Evolutionary conservation across 2,329 filamentous ascomycete genomes (phyloP).

Genomic region (Penicillium sp.): DNA sequence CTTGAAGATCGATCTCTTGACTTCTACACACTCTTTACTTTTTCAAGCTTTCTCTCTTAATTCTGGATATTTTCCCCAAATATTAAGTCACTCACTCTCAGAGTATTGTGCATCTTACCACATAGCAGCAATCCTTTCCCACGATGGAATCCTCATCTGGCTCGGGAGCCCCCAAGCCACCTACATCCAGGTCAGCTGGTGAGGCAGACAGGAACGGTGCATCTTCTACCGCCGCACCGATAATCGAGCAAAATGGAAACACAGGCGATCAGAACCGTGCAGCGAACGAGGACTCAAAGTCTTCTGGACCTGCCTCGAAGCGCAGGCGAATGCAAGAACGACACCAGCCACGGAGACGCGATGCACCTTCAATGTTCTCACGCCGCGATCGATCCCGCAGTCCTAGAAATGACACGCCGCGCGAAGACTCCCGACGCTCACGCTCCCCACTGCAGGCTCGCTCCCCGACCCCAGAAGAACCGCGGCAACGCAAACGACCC

Average conservation of each 20-base stretch:
- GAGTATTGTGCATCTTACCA: neutral
- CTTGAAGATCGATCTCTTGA: neutral
- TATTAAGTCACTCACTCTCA: neutral
- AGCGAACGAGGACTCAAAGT: conserved; percentile 24
- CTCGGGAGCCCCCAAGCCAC: conserved; percentile 3
- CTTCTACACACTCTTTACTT: neutral
- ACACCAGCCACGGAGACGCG: conserved; percentile 35
- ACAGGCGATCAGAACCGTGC: conserved; percentile 23
- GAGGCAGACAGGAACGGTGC: conserved; percentile 2
- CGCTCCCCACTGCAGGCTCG: conserved; percentile 41
- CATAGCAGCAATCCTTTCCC: neutral
- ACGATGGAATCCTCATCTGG: conserved; percentile 7
- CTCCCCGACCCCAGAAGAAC: conserved; percentile 39
- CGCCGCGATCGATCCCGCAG: conserved; percentile 35
- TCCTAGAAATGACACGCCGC: conserved; percentile 14
- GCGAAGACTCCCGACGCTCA: conserved; percentile 33
- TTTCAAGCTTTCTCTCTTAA: neutral
- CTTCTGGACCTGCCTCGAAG: conserved; percentile 31
- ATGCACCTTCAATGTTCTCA: conserved; percentile 37
- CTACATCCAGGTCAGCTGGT: neutral
- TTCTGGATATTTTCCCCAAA: neutral
- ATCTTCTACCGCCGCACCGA: neutral
- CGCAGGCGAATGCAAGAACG: conserved; percentile 40
- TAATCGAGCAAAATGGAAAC: conserved; percentile 13
- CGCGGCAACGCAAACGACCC: conserved; percentile 44